A percentile compares a stretch with the other conserved stretches of the same genome.
Evolutionary conservation across 768 basidiomycete species (phyloP).

Genomic region (Suillus clintonianus): DNA sequence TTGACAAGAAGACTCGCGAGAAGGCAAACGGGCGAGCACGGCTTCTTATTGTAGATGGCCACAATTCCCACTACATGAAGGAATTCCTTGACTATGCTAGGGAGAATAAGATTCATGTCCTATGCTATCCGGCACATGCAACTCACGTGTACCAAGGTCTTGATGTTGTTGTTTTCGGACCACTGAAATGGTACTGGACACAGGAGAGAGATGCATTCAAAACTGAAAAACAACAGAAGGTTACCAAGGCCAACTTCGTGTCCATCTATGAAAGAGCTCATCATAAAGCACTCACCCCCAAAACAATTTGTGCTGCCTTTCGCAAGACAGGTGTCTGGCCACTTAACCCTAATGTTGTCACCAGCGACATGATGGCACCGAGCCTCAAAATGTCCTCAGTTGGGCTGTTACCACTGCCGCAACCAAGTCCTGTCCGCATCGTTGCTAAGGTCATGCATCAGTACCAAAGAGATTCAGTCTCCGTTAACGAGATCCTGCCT

Average conservation of each 20-base stretch:
- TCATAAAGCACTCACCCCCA: constrained; percentile 14
- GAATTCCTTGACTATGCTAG: constrained; percentile 30
- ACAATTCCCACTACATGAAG: constrained; percentile 11
- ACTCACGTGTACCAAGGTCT: constrained; percentile 48
- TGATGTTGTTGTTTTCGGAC: constrained; percentile 38
- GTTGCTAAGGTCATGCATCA: background rate
- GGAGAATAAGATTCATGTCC: constrained; percentile 36
- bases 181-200: constrained; percentile 32
- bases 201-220: constrained; percentile 7
- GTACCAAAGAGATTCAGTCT: background rate
- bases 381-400: constrained; percentile 30
- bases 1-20: constrained; percentile 28
- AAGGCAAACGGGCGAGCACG: constrained; percentile 24
- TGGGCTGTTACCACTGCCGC: constrained; percentile 20
- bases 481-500: background rate
- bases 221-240: background rate
- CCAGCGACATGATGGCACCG: constrained; percentile 22
- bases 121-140: constrained; percentile 47
- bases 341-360: constrained; percentile 24
- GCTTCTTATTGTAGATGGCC: constrained; percentile 27
- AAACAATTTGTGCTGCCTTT: constrained; percentile 33
- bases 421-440: constrained; percentile 1
- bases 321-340: constrained; percentile 33
- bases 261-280: constrained; percentile 17
- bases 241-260: constrained; percentile 8